These are phyloP conservation scores for Diaporthe amygdali DNA, from an alignment of 2,329 filamentous ascomycete species.

Conservation along the genomic window DNA sequence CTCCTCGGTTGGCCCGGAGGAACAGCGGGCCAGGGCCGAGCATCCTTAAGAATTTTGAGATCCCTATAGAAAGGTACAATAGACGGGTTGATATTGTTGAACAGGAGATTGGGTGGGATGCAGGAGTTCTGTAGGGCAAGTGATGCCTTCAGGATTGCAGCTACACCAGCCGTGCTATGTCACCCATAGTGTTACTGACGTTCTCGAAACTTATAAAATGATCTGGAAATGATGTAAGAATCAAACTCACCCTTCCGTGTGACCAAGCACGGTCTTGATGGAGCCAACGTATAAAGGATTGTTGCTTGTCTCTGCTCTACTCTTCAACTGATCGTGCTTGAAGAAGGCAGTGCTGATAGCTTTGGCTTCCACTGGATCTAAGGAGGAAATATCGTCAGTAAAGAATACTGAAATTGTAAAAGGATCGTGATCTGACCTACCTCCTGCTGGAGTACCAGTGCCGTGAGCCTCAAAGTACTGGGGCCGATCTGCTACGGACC, in stretches of 20 bases:
- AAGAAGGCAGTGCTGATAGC: slow-evolving; percentile 39
- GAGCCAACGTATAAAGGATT: slow-evolving; percentile 35
- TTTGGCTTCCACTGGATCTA: slow-evolving; percentile 36
- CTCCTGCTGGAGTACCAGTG: slow-evolving; percentile 24
- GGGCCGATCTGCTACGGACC: slow-evolving; percentile 31
- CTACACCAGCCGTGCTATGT: slow-evolving; percentile 45
- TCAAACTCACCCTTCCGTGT: slow-evolving; percentile 40
- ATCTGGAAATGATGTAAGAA: background rate
- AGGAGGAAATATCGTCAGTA: background rate
- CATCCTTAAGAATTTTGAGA: slow-evolving; percentile 26
- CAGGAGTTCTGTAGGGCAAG: slow-evolving; percentile 39
- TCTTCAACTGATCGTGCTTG: background rate
- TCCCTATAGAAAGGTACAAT: slow-evolving; percentile 35
- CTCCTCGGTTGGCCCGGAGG: background rate
- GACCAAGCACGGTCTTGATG: slow-evolving; percentile 42
- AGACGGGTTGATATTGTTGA: slow-evolving; percentile 38
- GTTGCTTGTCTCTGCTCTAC: background rate
- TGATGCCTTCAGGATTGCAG: slow-evolving; percentile 43
- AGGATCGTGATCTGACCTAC: background rate
- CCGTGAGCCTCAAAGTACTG: slow-evolving; percentile 46
- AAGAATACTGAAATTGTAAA: background rate
- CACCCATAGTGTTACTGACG: slow-evolving; percentile 8
- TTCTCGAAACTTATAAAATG: background rate
- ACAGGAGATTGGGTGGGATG: slow-evolving; percentile 42
- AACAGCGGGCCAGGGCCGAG: background rate